Evolutionary conservation across 257 asterid genomes (phyloP).

Genomic region (Nicotiana otophora): DNA sequence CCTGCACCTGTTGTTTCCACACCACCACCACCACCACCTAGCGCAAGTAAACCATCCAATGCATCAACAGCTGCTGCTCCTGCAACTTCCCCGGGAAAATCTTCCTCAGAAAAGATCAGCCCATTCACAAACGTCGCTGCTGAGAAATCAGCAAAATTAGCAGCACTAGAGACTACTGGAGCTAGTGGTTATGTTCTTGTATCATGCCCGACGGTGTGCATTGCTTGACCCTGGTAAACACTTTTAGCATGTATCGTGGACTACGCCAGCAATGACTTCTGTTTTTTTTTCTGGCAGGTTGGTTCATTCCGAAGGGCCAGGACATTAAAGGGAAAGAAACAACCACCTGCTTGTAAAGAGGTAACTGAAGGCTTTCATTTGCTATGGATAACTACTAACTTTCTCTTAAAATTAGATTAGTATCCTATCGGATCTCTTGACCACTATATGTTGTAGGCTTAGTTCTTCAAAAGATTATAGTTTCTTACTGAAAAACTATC

Average conservation of each 20-base stretch:
- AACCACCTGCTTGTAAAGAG: conserved; percentile 66
- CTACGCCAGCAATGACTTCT: not conserved
- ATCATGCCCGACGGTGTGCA: conserved; percentile 59
- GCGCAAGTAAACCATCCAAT: conserved; percentile 43
- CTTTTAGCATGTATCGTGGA: not conserved
- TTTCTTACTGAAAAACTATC: not conserved
- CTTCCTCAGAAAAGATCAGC: conserved; percentile 52
- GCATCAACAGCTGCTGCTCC: conserved; percentile 37
- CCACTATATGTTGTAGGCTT: not conserved
- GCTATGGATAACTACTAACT: not conserved
- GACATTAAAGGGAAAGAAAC: conserved; percentile 63
- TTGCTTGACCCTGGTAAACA: conserved; percentile 11
- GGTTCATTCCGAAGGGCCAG: conserved; percentile 66
- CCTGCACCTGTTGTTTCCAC: conserved; percentile 40
- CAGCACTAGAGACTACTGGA: conserved; percentile 65
- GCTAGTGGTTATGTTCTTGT: conserved; percentile 53
- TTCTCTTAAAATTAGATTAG: not conserved
- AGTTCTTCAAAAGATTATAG: not conserved
- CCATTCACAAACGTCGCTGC: conserved; percentile 52
- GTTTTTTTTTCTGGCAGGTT: conserved; percentile 40
- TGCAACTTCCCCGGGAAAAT: conserved; percentile 46
- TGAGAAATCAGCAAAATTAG: conserved; percentile 62
- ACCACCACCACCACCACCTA: conserved; percentile 34
- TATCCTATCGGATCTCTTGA: not conserved
- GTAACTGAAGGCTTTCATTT: conserved; percentile 25